Percentiles rank a stretch among this genome's conserved stretches.
Evolutionary conservation across 78 protist species (phyloP).

Genomic region (slime mould (Dictyostelium discoideum)): DNA sequence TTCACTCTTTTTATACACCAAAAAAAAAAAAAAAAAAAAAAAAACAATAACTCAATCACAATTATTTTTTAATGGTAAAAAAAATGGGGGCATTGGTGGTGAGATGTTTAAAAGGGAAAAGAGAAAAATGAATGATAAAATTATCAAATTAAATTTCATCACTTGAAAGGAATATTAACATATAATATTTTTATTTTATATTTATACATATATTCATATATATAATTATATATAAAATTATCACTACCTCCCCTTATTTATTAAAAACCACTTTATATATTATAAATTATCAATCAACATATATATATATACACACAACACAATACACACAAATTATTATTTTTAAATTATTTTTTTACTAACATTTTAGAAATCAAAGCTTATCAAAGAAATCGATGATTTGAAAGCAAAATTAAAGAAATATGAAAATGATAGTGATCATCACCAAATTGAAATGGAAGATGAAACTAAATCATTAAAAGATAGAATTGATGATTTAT

Average conservation of each 20-base stretch:
- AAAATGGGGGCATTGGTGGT: not conserved
- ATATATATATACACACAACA: not conserved
- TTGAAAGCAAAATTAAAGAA: slow-evolving; percentile 31
- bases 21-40: not conserved
- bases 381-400: slow-evolving; percentile 51
- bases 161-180: not conserved
- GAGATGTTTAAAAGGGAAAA: not conserved
- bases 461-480: slow-evolving; percentile 48
- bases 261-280: no score
- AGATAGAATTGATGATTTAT: slow-evolving; percentile 44
- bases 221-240: no score
- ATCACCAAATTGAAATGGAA: slow-evolving; percentile 48
- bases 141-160: not conserved
- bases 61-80: not conserved
- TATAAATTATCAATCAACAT: no score
- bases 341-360: slow-evolving; percentile 5
- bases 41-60: not conserved
- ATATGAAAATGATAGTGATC: slow-evolving; percentile 34
- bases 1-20: not conserved
- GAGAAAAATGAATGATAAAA: not conserved
- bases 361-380: slow-evolving; percentile 15
- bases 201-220: not conserved
- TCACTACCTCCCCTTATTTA: not conserved
- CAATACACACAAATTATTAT: not conserved
- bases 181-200: not conserved